Conservation (phyloP, 768 basidiomycete genomes). For the Hygrophorus pudorinus region DNA sequence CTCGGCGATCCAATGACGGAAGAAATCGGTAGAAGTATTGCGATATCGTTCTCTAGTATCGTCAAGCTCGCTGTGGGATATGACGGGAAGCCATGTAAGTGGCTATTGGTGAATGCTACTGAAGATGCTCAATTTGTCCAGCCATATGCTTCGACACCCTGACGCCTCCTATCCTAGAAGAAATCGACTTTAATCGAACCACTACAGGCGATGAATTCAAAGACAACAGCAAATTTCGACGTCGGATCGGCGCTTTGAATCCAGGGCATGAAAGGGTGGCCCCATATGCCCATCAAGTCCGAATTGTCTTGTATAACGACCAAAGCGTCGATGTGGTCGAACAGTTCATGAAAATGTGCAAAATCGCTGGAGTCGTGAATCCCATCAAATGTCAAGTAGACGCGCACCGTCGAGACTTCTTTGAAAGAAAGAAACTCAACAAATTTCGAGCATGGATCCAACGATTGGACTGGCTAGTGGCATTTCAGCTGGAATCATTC, state of each 20-base stretch:
- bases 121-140: conserved; percentile 15
- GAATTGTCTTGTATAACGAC: conserved; percentile 45
- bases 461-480: conserved; percentile 51
- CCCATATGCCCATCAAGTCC: conserved; percentile 64
- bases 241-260: conserved; percentile 49
- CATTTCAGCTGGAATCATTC: conserved; percentile 69
- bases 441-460: conserved; percentile 33
- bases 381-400: conserved; percentile 33
- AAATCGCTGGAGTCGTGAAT: conserved; percentile 31
- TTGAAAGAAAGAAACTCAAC: conserved; percentile 35
- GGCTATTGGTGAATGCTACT: conserved; percentile 3
- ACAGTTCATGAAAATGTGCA: conserved; percentile 46
- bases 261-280: conserved; percentile 50
- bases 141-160: conserved; percentile 61
- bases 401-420: conserved; percentile 40
- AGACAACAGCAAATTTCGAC: conserved; percentile 39
- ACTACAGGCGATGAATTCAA: conserved; percentile 28
- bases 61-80: conserved; percentile 50
- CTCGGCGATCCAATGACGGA: conserved; percentile 50
- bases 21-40: conserved; percentile 37
- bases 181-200: conserved; percentile 46
- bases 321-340: conserved; percentile 34
- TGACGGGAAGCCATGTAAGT: conserved; percentile 59
- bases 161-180: conserved; percentile 56
- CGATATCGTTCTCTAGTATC: conserved; percentile 48